phyloP scores from a whole-genome alignment of 768 basidiomycete species.

The Boletus subcaerulescens region DNA sequence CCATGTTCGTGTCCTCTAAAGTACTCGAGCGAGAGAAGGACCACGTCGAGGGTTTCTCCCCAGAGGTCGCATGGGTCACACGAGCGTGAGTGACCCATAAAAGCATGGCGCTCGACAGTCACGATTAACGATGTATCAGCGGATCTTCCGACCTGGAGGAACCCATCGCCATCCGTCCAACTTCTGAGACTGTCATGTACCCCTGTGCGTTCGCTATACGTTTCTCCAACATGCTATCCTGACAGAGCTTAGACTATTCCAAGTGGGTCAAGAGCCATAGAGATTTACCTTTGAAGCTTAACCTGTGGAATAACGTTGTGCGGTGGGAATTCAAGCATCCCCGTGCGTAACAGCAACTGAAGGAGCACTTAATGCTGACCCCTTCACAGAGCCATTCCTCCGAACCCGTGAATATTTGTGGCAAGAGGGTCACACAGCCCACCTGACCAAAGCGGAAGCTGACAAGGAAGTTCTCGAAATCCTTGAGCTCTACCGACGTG shows the following conservation, averaged over 20 bases:
- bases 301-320: conserved; percentile 99
- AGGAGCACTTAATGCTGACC: neutral
- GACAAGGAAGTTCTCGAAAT: conserved; percentile 91
- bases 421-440: conserved; percentile 99
- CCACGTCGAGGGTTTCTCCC: conserved; percentile 98
- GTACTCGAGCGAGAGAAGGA: conserved; percentile 96
- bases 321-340: conserved; percentile 99
- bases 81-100: conserved; percentile 64
- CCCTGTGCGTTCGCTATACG: conserved; percentile 62
- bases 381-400: conserved; percentile 85
- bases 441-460: conserved; percentile 84
- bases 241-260: conserved; percentile 69
- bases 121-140: conserved; percentile 37
- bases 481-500: conserved; percentile 90
- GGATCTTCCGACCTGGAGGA: conserved; percentile 94
- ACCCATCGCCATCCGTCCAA: conserved; percentile 96
- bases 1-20: conserved; percentile 94
- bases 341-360: conserved; percentile 47
- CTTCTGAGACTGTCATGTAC: conserved; percentile 99
- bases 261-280: conserved; percentile 99
- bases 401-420: conserved; percentile 99
- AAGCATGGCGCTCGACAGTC: neutral
- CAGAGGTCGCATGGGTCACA: conserved; percentile 99
- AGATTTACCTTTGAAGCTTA: conserved; percentile 94
- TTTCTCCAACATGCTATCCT: neutral